Evolutionary conservation across 2,329 filamentous ascomycete genomes (phyloP).

Genomic region (Pyrenophora graminea): DNA sequence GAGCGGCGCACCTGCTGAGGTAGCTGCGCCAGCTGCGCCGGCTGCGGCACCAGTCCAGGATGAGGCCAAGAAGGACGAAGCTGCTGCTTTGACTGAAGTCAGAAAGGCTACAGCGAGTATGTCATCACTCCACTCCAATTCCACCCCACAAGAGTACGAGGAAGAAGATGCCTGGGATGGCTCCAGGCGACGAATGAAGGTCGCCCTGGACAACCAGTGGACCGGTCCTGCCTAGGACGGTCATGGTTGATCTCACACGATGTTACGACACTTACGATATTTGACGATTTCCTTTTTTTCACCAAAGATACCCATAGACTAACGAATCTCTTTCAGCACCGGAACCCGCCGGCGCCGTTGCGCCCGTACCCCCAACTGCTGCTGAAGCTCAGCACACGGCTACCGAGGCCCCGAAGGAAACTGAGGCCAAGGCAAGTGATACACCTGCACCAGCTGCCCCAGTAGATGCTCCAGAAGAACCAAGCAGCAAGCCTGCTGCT

Average conservation of each 20-base stretch:
- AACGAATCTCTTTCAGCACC: constrained; percentile 33
- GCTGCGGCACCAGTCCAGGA: constrained; percentile 20
- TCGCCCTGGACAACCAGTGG: constrained; percentile 20
- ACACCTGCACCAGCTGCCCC: constrained; percentile 18
- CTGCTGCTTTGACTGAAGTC: constrained; percentile 36
- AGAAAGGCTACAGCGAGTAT: constrained; percentile 44
- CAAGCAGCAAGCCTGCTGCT: constrained; percentile 35
- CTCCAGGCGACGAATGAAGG: constrained; percentile 28
- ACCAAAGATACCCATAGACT: constrained; percentile 29
- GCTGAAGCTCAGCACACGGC: constrained; percentile 29
- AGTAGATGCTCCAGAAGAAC: constrained; percentile 29
- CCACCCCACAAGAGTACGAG: constrained; percentile 6
- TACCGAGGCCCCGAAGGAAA: constrained; percentile 15
- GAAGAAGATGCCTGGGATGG: constrained; percentile 21
- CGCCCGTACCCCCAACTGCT: constrained; percentile 36
- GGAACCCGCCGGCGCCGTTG: constrained; percentile 39
- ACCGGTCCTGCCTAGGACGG: constrained; percentile 7
- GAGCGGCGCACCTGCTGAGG: constrained; percentile 5
- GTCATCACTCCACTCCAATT: constrained; percentile 26
- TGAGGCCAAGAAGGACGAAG: constrained; percentile 35
- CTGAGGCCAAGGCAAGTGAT: constrained; percentile 21
- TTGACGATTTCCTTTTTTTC: constrained; percentile 12
- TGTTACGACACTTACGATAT: constrained; percentile 3
- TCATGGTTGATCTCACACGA: background rate
- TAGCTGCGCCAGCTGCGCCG: constrained; percentile 25